Conservation (phyloP, 1,139 yeast species). For the Yamadazyma spencermartinsiae region DNA sequence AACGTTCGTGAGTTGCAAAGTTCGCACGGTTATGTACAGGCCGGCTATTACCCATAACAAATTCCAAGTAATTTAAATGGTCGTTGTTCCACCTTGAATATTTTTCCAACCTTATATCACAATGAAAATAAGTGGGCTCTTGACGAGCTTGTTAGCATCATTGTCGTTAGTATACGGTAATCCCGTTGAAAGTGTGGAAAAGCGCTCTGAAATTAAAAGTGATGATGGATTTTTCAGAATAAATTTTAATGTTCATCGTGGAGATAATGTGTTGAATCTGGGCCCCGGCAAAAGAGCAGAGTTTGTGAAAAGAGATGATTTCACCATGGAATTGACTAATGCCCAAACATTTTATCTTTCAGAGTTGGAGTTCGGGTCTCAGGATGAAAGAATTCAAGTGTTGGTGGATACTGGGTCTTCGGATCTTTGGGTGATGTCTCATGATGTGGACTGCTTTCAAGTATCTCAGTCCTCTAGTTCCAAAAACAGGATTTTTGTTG, state of each 20-base stretch:
- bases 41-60: neutral
- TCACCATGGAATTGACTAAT: constrained; percentile 42
- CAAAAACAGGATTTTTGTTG: constrained; percentile 9
- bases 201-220: neutral
- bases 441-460: constrained; percentile 27
- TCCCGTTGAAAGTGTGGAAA: neutral
- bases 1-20: too few relatives aligned
- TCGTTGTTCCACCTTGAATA: too few relatives aligned
- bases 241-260: constrained; percentile 30
- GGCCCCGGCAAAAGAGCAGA: constrained; percentile 15
- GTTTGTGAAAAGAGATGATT: constrained; percentile 33
- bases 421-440: constrained; percentile 47
- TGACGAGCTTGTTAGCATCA: neutral
- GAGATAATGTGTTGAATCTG: constrained; percentile 20
- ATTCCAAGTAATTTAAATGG: neutral
- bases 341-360: constrained; percentile 51
- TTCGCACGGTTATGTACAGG: neutral
- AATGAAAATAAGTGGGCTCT: neutral
- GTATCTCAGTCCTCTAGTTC: constrained; percentile 2
- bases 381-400: constrained; percentile 29
- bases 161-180: neutral
- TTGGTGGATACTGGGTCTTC: constrained; percentile 50
- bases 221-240: constrained; percentile 18
- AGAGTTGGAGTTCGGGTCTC: constrained; percentile 36
- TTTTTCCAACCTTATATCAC: neutral